Base-by-base conservation (phyloP, 805 yeast genomes). In the Barnettozyma vustinii region DNA sequence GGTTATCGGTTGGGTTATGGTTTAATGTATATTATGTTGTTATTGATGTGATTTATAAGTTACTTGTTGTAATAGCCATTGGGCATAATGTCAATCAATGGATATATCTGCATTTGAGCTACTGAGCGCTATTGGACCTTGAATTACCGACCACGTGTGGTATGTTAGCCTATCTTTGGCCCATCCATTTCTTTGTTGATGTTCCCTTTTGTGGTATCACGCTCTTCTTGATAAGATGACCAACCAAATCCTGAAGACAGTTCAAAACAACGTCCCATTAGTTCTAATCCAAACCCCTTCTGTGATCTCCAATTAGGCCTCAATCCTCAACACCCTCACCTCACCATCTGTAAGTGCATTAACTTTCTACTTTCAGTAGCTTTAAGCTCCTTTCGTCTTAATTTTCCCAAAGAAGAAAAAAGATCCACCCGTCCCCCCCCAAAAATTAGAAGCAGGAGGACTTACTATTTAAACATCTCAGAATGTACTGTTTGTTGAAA, bases 1-100 rank as follows among this genome's bases (percentile, higher is more conserved):
- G 48, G 44, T 40, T 46, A 42, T 42, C n/a, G 48, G 48, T 47
- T 47, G 27, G 49, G 49, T 35, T 47, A 47, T 36, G 49, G 49
- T 47, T 46, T 47, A 42, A 42, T 47, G 49, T 42, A 47, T 41
- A 44, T 37, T 44, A 44, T 36, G 39, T 26, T 37, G 25, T 37
- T 37, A 37, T 37, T 37, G 41, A 37, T 37, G 46, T 44, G 27
- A 36, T 42, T 43, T 30, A 12, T 43, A 27, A 39, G 47, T 45
- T 39, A 20, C 27, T 13, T 3, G 16, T 13, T 30, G 47, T 27
- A 21, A 26, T 44, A 23, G 21, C 16, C 30, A 9, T 5, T 23
- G 7, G 8, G 25, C 8, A 23, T n/a, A n/a, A n/a, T n/a, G n/a
- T n/a, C n/a, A n/a, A n/a, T n/a, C n/a, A n/a, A n/a, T n/a, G n/a